Evolutionary conservation across 352 stramenopile species (phyloP).

Genomic region (Globisporangium recalcitrans): DNA sequence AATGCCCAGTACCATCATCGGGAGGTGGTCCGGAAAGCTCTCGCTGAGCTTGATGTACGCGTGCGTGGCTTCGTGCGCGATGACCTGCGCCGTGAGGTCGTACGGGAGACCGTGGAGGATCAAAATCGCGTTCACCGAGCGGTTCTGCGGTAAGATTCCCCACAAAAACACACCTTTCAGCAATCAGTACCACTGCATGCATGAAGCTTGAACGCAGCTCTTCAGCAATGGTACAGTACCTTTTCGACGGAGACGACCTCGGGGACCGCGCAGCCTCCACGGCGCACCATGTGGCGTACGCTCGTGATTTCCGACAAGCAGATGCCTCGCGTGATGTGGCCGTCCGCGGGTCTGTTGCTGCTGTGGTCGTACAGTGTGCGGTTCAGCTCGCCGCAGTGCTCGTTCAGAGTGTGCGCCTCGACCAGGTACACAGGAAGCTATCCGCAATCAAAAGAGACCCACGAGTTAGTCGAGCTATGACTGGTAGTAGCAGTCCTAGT

Average conservation of each 20-base stretch:
- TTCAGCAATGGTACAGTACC: constrained; percentile 20
- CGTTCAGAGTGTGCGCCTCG: constrained; percentile 48
- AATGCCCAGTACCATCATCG: constrained; percentile 35
- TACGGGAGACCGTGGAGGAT: constrained; percentile 70
- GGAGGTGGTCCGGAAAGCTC: constrained; percentile 51
- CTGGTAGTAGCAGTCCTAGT: no score
- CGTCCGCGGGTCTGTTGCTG: constrained; percentile 25
- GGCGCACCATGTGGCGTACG: constrained; percentile 45
- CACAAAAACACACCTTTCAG: not conserved
- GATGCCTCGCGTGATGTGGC: constrained; percentile 44
- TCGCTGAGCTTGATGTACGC: constrained; percentile 69
- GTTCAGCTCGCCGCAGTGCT: constrained; percentile 27
- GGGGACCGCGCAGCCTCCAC: constrained; percentile 29
- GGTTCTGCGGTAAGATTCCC: constrained; percentile 28
- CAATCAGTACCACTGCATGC: not conserved
- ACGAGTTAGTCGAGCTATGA: no score
- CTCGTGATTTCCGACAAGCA: constrained; percentile 52
- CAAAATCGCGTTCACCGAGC: constrained; percentile 65
- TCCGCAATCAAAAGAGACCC: not conserved
- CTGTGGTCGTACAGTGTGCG: constrained; percentile 23
- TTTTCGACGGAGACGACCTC: constrained; percentile 47
- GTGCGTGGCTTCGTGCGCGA: constrained; percentile 75
- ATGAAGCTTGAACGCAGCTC: not conserved
- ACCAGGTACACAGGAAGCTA: constrained; percentile 68
- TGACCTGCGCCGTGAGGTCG: constrained; percentile 60